These are phyloP conservation scores for Kuraishia capsulata DNA, from an alignment of 805 yeast genomes.

Conservation along the genomic window DNA sequence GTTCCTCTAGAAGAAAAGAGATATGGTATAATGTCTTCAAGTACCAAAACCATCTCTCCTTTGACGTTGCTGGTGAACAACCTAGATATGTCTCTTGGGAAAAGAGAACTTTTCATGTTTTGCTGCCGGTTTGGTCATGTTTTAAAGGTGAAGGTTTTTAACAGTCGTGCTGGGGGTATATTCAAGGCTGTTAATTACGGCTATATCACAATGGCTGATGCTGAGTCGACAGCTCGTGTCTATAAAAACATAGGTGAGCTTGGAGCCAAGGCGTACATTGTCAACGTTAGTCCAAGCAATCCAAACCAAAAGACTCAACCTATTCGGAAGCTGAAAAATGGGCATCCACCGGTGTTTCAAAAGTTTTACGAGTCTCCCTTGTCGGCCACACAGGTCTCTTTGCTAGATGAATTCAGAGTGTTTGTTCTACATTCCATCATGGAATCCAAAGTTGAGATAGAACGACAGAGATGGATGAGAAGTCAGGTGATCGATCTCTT, in stretches of 20 bases:
- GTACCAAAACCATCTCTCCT: not conserved
- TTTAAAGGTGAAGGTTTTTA: not conserved
- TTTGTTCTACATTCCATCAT: too few relatives aligned
- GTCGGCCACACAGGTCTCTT: not conserved
- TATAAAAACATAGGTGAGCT: conserved; percentile 19
- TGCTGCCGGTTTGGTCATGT: not conserved
- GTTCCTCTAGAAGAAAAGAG: not conserved
- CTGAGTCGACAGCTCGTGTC: conserved; percentile 69
- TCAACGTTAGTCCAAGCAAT: not conserved
- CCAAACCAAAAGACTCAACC: not conserved
- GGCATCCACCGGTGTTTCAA: not conserved
- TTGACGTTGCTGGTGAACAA: not conserved
- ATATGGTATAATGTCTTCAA: not conserved
- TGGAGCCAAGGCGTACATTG: conserved; percentile 4
- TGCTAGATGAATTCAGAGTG: not conserved
- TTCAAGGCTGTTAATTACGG: conserved; percentile 40
- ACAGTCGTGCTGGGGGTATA: not conserved
- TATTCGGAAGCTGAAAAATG: not conserved
- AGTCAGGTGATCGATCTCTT: too few relatives aligned
- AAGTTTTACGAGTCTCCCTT: not conserved
- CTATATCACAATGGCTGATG: conserved; percentile 87
- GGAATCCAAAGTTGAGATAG: too few relatives aligned
- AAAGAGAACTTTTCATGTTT: not conserved
- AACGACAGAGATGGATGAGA: too few relatives aligned
- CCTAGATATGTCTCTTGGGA: not conserved